phyloP scores from a whole-genome alignment of 78 protist genomes.

The Speleostelium caveatum region DNA sequence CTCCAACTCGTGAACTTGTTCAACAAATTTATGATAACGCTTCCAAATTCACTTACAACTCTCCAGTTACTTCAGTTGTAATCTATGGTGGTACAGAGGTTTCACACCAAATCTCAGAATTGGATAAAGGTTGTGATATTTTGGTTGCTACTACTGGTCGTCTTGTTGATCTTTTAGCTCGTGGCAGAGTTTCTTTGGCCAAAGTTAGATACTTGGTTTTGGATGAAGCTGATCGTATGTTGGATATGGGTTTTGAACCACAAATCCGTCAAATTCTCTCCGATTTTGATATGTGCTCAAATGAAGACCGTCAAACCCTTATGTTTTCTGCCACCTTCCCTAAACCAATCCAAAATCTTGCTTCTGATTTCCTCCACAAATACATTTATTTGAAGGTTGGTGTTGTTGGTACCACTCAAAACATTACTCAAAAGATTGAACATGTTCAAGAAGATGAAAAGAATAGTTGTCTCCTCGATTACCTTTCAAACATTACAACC shows the following conservation, averaged over 20 bases:
- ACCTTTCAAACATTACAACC: slow-evolving; percentile 62
- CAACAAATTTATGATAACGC: slow-evolving; percentile 95
- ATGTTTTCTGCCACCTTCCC: slow-evolving; percentile 99
- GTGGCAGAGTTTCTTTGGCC: slow-evolving; percentile 90
- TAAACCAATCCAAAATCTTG: slow-evolving; percentile 95
- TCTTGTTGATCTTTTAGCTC: slow-evolving; percentile 94
- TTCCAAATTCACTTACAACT: slow-evolving; percentile 90
- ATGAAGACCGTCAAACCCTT: slow-evolving; percentile 94
- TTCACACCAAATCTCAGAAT: slow-evolving; percentile 91
- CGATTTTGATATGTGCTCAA: slow-evolving; percentile 91
- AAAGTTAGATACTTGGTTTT: slow-evolving; percentile 87
- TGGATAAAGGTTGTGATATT: slow-evolving; percentile 97
- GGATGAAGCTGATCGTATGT: slow-evolving; percentile 99
- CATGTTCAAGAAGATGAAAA: slow-evolving; percentile 91
- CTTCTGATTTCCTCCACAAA: slow-evolving; percentile 95
- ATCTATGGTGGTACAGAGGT: slow-evolving; percentile 99
- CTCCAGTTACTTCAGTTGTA: slow-evolving; percentile 87
- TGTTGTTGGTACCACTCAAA: slow-evolving; percentile 96
- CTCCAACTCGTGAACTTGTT: slow-evolving; percentile 99
- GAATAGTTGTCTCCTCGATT: slow-evolving; percentile 83
- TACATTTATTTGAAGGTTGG: slow-evolving; percentile 98
- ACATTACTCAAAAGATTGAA: slow-evolving; percentile 92
- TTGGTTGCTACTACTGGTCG: slow-evolving; percentile 99
- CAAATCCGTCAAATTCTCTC: slow-evolving; percentile 97
- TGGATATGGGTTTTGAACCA: slow-evolving; percentile 99